Evolutionary conservation across 2,329 filamentous ascomycete genomes (phyloP).

Genomic region (Monosporascus sp.): DNA sequence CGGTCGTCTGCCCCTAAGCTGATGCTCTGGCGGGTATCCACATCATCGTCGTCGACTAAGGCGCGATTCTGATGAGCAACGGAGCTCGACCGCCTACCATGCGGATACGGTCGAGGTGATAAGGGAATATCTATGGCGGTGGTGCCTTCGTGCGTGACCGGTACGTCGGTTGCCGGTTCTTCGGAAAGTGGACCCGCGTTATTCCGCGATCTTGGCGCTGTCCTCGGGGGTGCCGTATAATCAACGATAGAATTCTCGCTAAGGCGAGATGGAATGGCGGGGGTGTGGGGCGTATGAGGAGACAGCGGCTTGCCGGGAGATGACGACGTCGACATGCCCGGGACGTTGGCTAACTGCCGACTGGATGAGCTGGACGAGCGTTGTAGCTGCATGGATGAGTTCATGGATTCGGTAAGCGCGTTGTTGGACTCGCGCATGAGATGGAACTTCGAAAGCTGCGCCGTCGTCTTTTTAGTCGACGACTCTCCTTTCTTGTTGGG

Average conservation of each 20-base stretch:
- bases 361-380: constrained; percentile 73
- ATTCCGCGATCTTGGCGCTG: constrained; percentile 19
- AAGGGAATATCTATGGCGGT: constrained; percentile 70
- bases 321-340: constrained; percentile 75
- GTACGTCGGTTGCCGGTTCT: constrained; percentile 32
- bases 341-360: constrained; percentile 53
- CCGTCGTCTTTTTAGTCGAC: constrained; percentile 68
- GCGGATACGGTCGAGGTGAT: constrained; percentile 57
- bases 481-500: constrained; percentile 62
- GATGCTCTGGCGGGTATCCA: constrained; percentile 60
- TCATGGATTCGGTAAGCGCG: constrained; percentile 86
- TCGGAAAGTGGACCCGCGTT: constrained; percentile 22
- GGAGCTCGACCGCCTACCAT: constrained; percentile 62
- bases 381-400: constrained; percentile 80
- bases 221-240: constrained; percentile 38
- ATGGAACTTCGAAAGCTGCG: constrained; percentile 80
- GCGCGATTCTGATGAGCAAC: constrained; percentile 59
- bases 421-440: constrained; percentile 86
- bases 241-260: constrained; percentile 85
- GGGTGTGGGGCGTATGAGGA: constrained; percentile 86
- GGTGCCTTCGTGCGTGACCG: constrained; percentile 46
- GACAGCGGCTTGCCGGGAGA: constrained; percentile 88
- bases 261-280: constrained; percentile 87
- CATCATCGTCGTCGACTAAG: constrained; percentile 53
- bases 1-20: constrained; percentile 63